Percentiles rank a stretch among this genome's conserved stretches.
Evolutionary conservation across 2,329 filamentous ascomycete genomes (phyloP).

Genomic region (Dendrostoma leiphaemia): DNA sequence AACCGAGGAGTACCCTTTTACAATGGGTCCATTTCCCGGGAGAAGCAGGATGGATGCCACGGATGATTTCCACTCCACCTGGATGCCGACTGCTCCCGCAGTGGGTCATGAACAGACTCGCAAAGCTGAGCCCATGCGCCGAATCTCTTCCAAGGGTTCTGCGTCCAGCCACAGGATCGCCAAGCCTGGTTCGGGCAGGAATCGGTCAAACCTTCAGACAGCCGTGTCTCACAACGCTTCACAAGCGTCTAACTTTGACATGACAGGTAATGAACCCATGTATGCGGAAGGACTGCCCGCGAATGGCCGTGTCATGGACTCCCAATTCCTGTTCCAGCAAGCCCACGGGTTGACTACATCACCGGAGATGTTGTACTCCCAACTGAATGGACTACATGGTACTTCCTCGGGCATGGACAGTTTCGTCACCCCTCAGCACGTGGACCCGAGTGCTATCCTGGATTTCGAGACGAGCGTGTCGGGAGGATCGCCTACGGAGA

Average conservation of each 20-base stretch:
- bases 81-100: conserved; percentile 37
- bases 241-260: conserved; percentile 50
- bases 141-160: conserved; percentile 43
- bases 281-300: conserved; percentile 40
- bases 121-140: conserved; percentile 43
- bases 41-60: conserved; percentile 45
- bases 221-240: conserved; percentile 47
- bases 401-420: conserved; percentile 44
- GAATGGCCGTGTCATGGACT: conserved; percentile 41
- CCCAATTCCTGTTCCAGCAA: conserved; percentile 51
- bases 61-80: conserved; percentile 48
- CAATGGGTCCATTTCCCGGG: conserved; percentile 54
- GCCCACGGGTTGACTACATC: conserved; percentile 45
- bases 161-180: conserved; percentile 42
- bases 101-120: conserved; percentile 35
- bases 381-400: conserved; percentile 43
- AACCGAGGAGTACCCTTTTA: conserved; percentile 51
- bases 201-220: conserved; percentile 43
- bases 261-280: conserved; percentile 47
- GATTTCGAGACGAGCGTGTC: conserved; percentile 49
- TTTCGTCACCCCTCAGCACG: conserved; percentile 46
- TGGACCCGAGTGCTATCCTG: conserved; percentile 55
- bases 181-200: conserved; percentile 42
- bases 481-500: conserved; percentile 49
- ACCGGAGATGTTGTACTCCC: conserved; percentile 50